Conservation (phyloP, 441 rosid genomes). For the Pelargonium citronellum region DNA sequence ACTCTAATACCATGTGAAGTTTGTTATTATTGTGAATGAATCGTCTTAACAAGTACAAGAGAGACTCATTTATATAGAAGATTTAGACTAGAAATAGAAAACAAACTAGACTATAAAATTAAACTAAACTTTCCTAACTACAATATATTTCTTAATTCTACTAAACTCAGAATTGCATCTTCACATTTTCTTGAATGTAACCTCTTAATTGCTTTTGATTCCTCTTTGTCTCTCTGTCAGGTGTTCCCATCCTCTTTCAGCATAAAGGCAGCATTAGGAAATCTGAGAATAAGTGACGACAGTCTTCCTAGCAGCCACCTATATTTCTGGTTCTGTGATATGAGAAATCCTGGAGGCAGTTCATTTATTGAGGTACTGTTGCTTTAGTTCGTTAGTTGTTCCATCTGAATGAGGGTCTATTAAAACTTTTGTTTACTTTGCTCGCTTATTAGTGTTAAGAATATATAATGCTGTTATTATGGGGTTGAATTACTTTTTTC, state of each 20-base stretch:
- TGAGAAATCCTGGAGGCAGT: slow-evolving; percentile 96
- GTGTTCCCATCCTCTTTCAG: slow-evolving; percentile 95
- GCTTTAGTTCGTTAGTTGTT: slow-evolving; percentile 16
- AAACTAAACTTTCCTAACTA: too few species aligned
- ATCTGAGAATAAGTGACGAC: slow-evolving; percentile 91
- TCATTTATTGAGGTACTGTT: slow-evolving; percentile 88
- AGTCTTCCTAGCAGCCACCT: slow-evolving; percentile 78
- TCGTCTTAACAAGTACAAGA: too few species aligned
- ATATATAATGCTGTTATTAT: not conserved
- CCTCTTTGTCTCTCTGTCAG: slow-evolving; percentile 32
- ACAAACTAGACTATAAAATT: too few species aligned
- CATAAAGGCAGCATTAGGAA: slow-evolving; percentile 85
- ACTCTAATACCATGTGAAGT: too few species aligned
- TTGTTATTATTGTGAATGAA: too few species aligned
- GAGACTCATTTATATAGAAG: too few species aligned
- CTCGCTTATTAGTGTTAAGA: slow-evolving; percentile 2
- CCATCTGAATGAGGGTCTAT: slow-evolving; percentile 6
- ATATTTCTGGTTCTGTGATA: slow-evolving; percentile 97
- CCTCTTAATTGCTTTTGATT: slow-evolving; percentile 21
- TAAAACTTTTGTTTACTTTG: not conserved
- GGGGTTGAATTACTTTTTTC: slow-evolving; percentile 3
- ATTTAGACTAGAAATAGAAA: too few species aligned
- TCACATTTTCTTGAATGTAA: slow-evolving; percentile 11
- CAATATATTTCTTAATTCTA: too few species aligned
- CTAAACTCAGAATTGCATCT: too few species aligned